phyloP scores from a whole-genome alignment of 768 basidiomycete genomes.

The Kwoniella sp. region DNA sequence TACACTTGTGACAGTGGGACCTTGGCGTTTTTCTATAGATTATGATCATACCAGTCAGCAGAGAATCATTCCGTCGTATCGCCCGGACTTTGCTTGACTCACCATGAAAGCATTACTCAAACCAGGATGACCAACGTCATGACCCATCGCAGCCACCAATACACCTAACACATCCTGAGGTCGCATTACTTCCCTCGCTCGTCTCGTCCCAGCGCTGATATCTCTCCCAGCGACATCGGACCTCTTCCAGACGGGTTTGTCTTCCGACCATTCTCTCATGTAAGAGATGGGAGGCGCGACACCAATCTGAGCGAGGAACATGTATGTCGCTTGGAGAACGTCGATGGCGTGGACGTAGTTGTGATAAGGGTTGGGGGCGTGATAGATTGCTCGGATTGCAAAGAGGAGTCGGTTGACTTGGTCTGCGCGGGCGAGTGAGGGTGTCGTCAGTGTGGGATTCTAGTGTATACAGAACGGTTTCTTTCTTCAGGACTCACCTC shows the following conservation, averaged over 20 bases:
- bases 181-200: constrained; percentile 55
- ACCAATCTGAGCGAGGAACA: constrained; percentile 75
- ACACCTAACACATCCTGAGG: constrained; percentile 79
- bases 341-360: constrained; percentile 97
- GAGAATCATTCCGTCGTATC: background rate
- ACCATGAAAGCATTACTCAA: constrained; percentile 94
- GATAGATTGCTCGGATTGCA: constrained; percentile 89
- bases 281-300: constrained; percentile 77
- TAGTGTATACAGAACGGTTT: background rate
- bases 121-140: constrained; percentile 96
- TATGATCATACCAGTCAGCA: background rate
- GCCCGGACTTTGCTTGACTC: constrained; percentile 49
- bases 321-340: constrained; percentile 89
- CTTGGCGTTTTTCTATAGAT: constrained; percentile 80
- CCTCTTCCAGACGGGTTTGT: constrained; percentile 47
- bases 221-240: constrained; percentile 21
- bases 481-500: constrained; percentile 50
- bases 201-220: constrained; percentile 31
- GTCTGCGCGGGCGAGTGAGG: constrained; percentile 58
- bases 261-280: constrained; percentile 60
- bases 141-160: constrained; percentile 90
- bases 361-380: constrained; percentile 89
- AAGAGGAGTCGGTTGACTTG: constrained; percentile 76
- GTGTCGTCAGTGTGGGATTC: constrained; percentile 53
- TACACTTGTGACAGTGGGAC: constrained; percentile 85